These are phyloP conservation scores for Fusarium pininemorale DNA, from an alignment of 2,329 filamentous ascomycete genomes.

Conservation along the genomic window DNA sequence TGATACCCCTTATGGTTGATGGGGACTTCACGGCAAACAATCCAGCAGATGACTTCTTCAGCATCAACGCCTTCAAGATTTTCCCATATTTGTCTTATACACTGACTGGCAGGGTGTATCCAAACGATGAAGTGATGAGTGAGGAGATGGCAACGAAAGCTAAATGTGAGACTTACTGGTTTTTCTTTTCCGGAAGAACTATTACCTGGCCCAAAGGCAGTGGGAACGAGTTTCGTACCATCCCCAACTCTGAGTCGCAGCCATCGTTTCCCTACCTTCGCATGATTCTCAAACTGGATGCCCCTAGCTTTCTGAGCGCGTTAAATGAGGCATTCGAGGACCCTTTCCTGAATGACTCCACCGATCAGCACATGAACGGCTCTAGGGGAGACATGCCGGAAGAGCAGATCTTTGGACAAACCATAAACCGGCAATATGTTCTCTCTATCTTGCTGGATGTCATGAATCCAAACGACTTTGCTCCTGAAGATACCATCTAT, in stretches of 20 bases:
- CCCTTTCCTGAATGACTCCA: conserved; percentile 84
- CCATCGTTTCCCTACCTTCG: conserved; percentile 87
- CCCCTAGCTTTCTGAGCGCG: conserved; percentile 91
- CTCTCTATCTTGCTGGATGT: conserved; percentile 90
- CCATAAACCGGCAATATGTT: conserved; percentile 90
- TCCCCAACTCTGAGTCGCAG: conserved; percentile 64
- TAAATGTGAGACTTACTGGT: conserved; percentile 91
- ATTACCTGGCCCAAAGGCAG: conserved; percentile 77
- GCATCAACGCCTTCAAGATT: conserved; percentile 83
- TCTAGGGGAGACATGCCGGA: conserved; percentile 64
- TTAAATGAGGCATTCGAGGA: conserved; percentile 98
- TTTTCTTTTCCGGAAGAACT: conserved; percentile 86
- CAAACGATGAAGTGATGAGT: conserved; percentile 78
- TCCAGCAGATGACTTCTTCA: conserved; percentile 68
- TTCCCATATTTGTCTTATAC: conserved; percentile 95
- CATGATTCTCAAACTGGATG: conserved; percentile 86
- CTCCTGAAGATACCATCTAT: conserved; percentile 85
- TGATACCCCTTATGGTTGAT: conserved; percentile 67
- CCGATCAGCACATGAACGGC: conserved; percentile 67
- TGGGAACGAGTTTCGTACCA: conserved; percentile 68
- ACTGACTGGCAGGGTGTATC: conserved; percentile 90
- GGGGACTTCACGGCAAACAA: conserved; percentile 63
- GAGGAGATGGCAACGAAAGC: conserved; percentile 78
- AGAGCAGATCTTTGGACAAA: conserved; percentile 73
- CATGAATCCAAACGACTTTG: conserved; percentile 82